Evolutionary conservation across 2,329 filamentous ascomycete genomes (phyloP), one percentile per base, ranked within the genome.

Genomic region (Stagonosporopsis cucurbitacearum): DNA sequence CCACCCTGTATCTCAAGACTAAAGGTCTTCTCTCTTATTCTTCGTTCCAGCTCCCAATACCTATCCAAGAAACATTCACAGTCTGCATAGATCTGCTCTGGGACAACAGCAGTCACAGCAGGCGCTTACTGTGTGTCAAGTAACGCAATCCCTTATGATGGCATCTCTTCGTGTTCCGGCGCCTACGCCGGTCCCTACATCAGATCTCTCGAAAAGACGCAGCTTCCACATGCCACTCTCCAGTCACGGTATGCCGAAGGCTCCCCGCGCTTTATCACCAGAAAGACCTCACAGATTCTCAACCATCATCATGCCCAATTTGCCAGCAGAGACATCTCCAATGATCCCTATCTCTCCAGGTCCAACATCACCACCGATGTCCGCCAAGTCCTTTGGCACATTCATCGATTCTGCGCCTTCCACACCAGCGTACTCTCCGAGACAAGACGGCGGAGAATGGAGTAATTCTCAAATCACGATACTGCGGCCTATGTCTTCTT

Each of bases 341-440:
- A 58, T 62, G 53, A 63, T 63, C 50, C 69, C 70, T 33, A 60
- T 58, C 17, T 65, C 65, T 3, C 61, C 64, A 37, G 64, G 60
- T 22, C 63, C 63, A 54, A 63, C 68, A 62, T 72, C 72, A 19
- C 72, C 72, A n/a, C 72, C 71, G 20, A 69, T 74, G 67, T 74
- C 72, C 12, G 72, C 70, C 6, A 69, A 62, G 48, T 73, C 69
- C 6, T 72, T 75, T 36, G 67, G 68, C 35, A 75, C 73, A 1
- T 68, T 74, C 44, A 75, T 74, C 56, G 73, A 74, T 48, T 74
- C 72, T 2, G 71, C 68, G 23, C 71, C 73, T n/a, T 74, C 71
- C 7, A 73, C 72, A n/a, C 72, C 72, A 40, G 70, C 71, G 8
- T 72, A 67, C 43, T 74, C 71, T 28, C 72, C 72, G 33, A 62